A percentile compares a stretch with the other conserved stretches of the same genome.
Evolutionary conservation across 2,329 filamentous ascomycete genomes (phyloP).

Genomic region (Colletotrichum godetiae): DNA sequence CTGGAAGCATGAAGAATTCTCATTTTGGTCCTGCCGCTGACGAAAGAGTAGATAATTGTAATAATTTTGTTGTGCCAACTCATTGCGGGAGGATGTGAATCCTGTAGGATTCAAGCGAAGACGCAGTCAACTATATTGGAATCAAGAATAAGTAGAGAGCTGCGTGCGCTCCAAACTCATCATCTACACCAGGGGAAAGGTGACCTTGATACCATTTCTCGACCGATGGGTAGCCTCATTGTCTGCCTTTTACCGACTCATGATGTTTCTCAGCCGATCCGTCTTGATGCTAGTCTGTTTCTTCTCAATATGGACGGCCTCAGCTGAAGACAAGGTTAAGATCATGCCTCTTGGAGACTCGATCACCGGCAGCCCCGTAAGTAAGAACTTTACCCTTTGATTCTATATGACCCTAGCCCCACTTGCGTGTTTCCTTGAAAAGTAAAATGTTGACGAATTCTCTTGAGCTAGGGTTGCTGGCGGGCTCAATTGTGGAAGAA

Average conservation of each 20-base stretch:
- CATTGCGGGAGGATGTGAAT: neutral
- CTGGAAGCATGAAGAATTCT: neutral
- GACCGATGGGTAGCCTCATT: neutral
- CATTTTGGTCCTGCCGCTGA: neutral
- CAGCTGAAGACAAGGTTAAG: conserved; percentile 9
- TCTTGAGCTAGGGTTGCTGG: conserved; percentile 45
- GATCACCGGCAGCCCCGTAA: conserved; percentile 41
- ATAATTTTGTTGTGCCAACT: too few species aligned
- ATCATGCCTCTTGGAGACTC: conserved; percentile 43
- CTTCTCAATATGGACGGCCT: neutral
- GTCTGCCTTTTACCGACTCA: neutral
- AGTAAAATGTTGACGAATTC: neutral
- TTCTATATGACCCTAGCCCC: neutral
- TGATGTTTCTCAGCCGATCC: neutral
- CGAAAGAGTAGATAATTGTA: too few species aligned
- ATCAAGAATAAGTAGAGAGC: neutral
- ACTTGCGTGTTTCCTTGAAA: neutral
- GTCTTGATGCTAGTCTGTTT: neutral
- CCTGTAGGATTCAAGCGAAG: neutral
- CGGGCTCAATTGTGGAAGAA: conserved; percentile 46
- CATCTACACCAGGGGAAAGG: too few species aligned
- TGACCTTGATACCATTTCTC: too few species aligned
- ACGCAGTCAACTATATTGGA: neutral
- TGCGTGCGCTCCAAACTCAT: neutral
- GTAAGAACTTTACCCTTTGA: neutral